phyloP scores from a whole-genome alignment of 768 basidiomycete genomes.

The Candolleomyces eurysporus region DNA sequence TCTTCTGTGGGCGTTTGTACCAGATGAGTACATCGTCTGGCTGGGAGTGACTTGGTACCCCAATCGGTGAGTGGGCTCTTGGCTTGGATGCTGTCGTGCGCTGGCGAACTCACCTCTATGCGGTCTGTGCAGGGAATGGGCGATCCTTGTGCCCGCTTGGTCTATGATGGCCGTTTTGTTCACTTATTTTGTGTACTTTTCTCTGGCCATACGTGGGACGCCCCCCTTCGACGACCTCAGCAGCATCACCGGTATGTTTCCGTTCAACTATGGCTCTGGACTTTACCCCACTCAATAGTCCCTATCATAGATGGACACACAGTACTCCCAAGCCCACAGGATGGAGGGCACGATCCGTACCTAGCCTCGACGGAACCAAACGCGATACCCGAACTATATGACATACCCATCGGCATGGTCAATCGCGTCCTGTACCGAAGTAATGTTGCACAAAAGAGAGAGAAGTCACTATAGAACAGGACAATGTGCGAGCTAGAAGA shows the following conservation, averaged over 20 bases:
- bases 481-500: too few relatives aligned
- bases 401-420: conserved; percentile 79
- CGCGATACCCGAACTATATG: conserved; percentile 67
- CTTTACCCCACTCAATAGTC: background rate
- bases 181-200: conserved; percentile 75
- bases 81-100: background rate
- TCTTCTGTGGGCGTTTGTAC: conserved; percentile 77
- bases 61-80: conserved; percentile 57
- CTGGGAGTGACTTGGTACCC: conserved; percentile 84
- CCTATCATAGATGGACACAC: conserved; percentile 10
- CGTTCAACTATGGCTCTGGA: too few relatives aligned
- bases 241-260: conserved; percentile 61
- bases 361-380: conserved; percentile 42
- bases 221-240: conserved; percentile 67
- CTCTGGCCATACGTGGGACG: conserved; percentile 69
- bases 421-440: conserved; percentile 64
- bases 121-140: conserved; percentile 69
- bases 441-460: too few relatives aligned
- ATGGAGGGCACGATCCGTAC: conserved; percentile 43
- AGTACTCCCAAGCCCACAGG: conserved; percentile 15
- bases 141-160: conserved; percentile 78
- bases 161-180: conserved; percentile 66
- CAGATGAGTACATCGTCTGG: conserved; percentile 64
- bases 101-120: background rate
- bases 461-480: too few relatives aligned